Conservation (phyloP, 495 filamentous ascomycete species). For the Lichina pygmaea region DNA sequence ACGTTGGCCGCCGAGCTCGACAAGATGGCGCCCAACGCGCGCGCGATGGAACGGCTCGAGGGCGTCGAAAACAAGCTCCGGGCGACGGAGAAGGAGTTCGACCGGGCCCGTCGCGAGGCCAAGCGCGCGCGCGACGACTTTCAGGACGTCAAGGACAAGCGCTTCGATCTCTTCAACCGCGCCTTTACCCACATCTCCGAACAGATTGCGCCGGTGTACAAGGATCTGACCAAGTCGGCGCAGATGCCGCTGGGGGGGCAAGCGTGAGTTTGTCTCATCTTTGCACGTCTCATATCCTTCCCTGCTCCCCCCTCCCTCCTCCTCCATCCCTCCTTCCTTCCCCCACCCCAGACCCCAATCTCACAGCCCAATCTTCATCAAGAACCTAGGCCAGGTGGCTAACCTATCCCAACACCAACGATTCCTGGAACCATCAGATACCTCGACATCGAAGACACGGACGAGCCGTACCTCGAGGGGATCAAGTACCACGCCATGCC, state of each 20-base stretch:
- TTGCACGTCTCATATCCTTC: neutral
- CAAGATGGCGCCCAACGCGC: slow-evolving; percentile 86
- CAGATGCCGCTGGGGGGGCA: slow-evolving; percentile 74
- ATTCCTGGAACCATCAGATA: slow-evolving; percentile 19
- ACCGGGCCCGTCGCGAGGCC: slow-evolving; percentile 45
- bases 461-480: slow-evolving; percentile 74
- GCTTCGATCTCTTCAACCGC: slow-evolving; percentile 77
- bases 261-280: slow-evolving; percentile 21
- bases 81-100: slow-evolving; percentile 68
- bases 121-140: slow-evolving; percentile 61
- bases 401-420: too few species aligned
- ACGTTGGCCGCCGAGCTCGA: slow-evolving; percentile 54
- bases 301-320: too few species aligned
- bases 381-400: too few species aligned
- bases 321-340: neutral
- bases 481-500: slow-evolving; percentile 99
- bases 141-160: slow-evolving; percentile 48
- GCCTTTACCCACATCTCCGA: slow-evolving; percentile 88
- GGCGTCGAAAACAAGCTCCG: slow-evolving; percentile 61
- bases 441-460: slow-evolving; percentile 75
- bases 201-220: slow-evolving; percentile 81
- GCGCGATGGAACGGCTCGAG: slow-evolving; percentile 78
- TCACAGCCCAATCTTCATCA: neutral
- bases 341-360: neutral
- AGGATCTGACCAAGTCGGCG: slow-evolving; percentile 68